Conservation (phyloP, 2,329 filamentous ascomycete species). For the Alternaria gansuensis region DNA sequence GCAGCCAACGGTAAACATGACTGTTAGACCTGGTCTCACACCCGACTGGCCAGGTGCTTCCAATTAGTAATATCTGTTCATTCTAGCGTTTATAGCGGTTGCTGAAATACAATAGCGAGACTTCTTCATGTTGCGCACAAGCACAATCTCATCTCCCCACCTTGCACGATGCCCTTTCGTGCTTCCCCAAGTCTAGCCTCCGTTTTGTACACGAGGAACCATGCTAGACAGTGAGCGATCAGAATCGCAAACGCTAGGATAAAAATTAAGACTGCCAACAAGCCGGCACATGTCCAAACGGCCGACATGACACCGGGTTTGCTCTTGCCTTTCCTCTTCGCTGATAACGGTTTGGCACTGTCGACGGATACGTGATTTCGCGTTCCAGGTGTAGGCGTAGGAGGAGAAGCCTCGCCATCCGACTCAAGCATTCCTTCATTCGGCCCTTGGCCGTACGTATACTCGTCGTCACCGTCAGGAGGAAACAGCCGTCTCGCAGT, state of each 20-base stretch:
- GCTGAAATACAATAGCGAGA: neutral
- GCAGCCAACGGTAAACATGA: neutral
- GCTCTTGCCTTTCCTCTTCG: neutral
- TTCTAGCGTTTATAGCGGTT: constrained; percentile 4
- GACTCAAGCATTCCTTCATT: neutral
- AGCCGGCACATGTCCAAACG: constrained; percentile 13
- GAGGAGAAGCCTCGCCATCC: neutral
- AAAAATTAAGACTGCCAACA: constrained; percentile 26
- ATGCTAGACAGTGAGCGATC: constrained; percentile 39
- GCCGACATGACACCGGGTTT: neutral
- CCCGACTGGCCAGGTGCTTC: neutral
- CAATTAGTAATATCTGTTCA: neutral
- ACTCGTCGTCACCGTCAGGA: neutral
- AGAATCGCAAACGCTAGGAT: constrained; percentile 35
- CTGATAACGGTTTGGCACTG: neutral
- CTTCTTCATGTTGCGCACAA: constrained; percentile 30
- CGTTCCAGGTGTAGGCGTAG: neutral
- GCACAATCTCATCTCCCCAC: constrained; percentile 47
- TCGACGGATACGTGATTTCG: neutral
- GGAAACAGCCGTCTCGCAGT: constrained; percentile 1
- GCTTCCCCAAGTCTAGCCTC: constrained; percentile 40
- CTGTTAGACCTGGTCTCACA: neutral
- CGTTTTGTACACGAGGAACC: constrained; percentile 44
- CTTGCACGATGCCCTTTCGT: constrained; percentile 33
- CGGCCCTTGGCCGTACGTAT: neutral